These are phyloP conservation scores for Boletus eberwhitei DNA, from an alignment of 768 basidiomycete species.

Conservation along the genomic window DNA sequence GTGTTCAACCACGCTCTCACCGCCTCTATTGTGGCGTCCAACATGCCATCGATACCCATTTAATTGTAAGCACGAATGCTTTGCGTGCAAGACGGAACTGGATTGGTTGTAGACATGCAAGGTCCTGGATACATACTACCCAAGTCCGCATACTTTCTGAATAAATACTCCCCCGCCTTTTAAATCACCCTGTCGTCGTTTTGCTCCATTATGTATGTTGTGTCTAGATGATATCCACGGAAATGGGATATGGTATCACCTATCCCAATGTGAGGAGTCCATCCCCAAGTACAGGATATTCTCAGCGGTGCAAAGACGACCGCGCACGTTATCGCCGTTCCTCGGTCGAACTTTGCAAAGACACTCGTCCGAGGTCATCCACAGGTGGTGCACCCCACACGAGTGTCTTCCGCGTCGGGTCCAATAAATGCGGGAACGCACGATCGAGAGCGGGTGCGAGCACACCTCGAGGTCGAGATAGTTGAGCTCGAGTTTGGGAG, in stretches of 20 bases:
- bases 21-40: not conserved
- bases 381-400: constrained; percentile 74
- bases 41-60: not conserved
- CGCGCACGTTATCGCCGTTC: not conserved
- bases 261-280: not conserved
- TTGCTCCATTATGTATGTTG: not conserved
- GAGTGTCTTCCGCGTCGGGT: constrained; percentile 59
- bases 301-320: too few species aligned
- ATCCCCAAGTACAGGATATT: not conserved
- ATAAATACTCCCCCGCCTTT: not conserved
- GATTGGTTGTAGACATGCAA: constrained; percentile 3
- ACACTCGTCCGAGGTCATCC: constrained; percentile 53
- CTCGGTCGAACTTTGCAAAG: not conserved
- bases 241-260: not conserved
- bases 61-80: not conserved
- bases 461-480: constrained; percentile 40
- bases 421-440: constrained; percentile 50
- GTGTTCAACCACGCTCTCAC: not conserved
- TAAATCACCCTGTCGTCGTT: not conserved
- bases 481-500: not conserved
- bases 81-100: not conserved
- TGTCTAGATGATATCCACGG: not conserved
- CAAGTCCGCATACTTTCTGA: not conserved
- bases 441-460: constrained; percentile 42
- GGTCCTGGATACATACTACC: not conserved